Percentiles rank a stretch among this genome's conserved stretches.
Evolutionary conservation across 805 yeast genomes (phyloP).

Genomic region (Geotrichum ghanense): DNA sequence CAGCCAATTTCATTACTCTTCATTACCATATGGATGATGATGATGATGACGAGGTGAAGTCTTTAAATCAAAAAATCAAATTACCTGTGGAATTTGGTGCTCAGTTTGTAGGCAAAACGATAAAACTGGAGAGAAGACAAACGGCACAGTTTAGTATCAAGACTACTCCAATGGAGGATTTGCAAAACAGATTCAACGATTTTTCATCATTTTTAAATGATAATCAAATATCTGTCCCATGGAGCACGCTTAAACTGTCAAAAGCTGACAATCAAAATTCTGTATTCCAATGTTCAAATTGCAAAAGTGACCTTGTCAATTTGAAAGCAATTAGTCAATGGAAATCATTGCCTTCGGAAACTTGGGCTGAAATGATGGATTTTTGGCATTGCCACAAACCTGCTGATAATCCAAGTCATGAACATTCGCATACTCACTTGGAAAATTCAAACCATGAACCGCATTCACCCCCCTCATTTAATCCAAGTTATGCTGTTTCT

Average conservation of each 20-base stretch:
- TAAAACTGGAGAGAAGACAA: constrained; percentile 2
- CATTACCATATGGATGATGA: background rate
- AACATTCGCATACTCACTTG: no score
- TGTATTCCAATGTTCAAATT: constrained; percentile 6
- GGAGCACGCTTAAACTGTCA: constrained; percentile 2
- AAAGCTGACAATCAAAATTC: constrained; percentile 2
- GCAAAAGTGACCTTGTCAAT: background rate
- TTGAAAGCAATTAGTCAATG: constrained; percentile 8
- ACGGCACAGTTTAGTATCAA: constrained; percentile 7
- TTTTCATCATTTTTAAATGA: background rate
- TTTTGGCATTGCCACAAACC: constrained; percentile 89
- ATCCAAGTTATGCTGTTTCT: constrained; percentile 18
- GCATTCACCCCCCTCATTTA: constrained; percentile 1
- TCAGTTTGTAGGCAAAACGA: constrained; percentile 6
- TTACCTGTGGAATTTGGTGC: constrained; percentile 11
- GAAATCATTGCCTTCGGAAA: constrained; percentile 75
- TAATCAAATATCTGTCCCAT: background rate
- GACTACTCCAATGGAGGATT: background rate
- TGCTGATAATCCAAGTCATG: constrained; percentile 7
- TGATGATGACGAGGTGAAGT: background rate
- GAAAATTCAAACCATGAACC: no score
- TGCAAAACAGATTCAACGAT: background rate
- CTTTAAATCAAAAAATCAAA: background rate
- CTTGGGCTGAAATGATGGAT: constrained; percentile 93
- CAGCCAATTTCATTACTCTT: constrained; percentile 6